Conservation (phyloP, 768 basidiomycete genomes). For the Leccinum ochraceum region DNA sequence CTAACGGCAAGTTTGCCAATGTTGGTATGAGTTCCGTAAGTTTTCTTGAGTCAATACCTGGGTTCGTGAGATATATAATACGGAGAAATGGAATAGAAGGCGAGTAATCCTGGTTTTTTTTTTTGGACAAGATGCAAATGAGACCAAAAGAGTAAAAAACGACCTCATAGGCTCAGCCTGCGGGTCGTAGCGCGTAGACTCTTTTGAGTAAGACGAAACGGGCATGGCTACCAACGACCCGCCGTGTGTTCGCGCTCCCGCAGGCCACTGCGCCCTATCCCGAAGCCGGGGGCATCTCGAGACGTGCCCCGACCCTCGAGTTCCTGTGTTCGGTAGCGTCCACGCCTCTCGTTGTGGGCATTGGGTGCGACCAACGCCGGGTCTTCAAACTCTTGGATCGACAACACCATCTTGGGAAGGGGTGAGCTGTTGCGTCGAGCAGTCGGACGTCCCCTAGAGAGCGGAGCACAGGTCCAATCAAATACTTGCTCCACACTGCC, state of each 20-base stretch:
- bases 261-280: conserved; percentile 65
- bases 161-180: conserved; percentile 28
- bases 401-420: conserved; percentile 47
- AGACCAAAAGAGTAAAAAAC: conserved; percentile 15
- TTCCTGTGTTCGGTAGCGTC: conserved; percentile 56
- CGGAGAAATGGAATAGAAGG: conserved; percentile 31
- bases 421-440: conserved; percentile 60
- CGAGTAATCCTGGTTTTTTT: conserved; percentile 31
- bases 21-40: conserved; percentile 37
- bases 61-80: conserved; percentile 39
- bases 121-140: conserved; percentile 22
- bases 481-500: conserved; percentile 46
- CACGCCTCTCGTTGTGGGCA: conserved; percentile 41
- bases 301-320: conserved; percentile 44
- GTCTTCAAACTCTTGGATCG: conserved; percentile 36
- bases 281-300: conserved; percentile 60
- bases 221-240: conserved; percentile 24
- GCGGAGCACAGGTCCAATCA: conserved; percentile 47
- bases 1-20: conserved; percentile 26
- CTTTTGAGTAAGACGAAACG: conserved; percentile 14
- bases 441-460: conserved; percentile 45
- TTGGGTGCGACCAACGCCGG: conserved; percentile 26
- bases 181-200: conserved; percentile 8
- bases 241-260: conserved; percentile 41
- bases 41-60: conserved; percentile 31